Conservation (phyloP, 148 eudicot species). For the Silene uniflora region DNA sequence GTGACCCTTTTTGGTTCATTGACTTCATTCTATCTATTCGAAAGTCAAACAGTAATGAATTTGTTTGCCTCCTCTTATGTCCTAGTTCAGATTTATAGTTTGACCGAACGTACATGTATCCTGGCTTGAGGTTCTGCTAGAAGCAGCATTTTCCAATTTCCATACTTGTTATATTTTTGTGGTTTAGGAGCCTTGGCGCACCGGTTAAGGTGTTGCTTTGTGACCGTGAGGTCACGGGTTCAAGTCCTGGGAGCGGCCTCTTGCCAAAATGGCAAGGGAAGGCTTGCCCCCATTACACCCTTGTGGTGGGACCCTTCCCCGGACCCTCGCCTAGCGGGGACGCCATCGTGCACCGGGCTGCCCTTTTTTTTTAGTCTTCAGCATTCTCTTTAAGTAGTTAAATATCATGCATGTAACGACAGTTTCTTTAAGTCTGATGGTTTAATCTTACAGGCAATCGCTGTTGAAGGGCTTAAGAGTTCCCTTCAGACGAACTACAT, state of each 20-base stretch:
- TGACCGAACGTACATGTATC: neutral
- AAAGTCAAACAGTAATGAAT: neutral
- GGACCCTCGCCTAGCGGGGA: no score
- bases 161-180: neutral
- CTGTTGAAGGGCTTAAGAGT: slow-evolving; percentile 60
- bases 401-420: neutral
- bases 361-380: no score
- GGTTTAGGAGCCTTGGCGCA: no score
- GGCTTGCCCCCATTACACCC: no score
- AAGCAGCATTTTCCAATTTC: slow-evolving; percentile 11
- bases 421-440: neutral
- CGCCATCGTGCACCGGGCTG: no score
- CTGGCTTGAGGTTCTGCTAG: neutral
- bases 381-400: neutral
- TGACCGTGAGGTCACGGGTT: no score
- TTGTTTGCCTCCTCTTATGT: neutral
- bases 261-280: no score
- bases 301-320: no score
- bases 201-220: no score
- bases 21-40: neutral
- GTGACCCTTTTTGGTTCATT: neutral
- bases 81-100: no score
- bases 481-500: slow-evolving; percentile 80
- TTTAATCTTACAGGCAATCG: slow-evolving; percentile 52
- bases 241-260: no score